phyloP scores from a whole-genome alignment of 83 land plant genomes.

The Diphasiastrum complanatum region DNA sequence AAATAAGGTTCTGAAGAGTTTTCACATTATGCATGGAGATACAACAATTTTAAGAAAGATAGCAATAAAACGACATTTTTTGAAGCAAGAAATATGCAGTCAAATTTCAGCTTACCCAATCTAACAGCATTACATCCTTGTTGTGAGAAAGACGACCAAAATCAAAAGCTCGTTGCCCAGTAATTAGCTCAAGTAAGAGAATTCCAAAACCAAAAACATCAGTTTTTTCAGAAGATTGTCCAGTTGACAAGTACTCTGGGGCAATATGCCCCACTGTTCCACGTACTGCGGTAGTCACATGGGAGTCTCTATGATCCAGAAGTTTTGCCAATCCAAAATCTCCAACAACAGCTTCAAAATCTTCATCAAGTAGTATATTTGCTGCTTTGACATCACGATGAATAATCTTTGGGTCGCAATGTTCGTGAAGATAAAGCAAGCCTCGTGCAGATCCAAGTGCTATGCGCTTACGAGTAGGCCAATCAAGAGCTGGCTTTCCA shows the following conservation, averaged over 20 bases:
- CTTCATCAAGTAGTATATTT: no score
- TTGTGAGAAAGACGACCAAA: slow-evolving; percentile 7
- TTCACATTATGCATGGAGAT: no score
- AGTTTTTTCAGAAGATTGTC: slow-evolving; percentile 14
- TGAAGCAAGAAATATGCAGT: no score
- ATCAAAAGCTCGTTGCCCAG: slow-evolving; percentile 12
- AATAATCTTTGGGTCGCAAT: no score
- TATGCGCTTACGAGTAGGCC: slow-evolving; percentile 7
- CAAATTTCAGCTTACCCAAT: no score
- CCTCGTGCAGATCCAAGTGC: background rate
- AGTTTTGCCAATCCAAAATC: slow-evolving; percentile 14
- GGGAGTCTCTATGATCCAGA: slow-evolving; percentile 13
- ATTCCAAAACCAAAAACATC: slow-evolving; percentile 15
- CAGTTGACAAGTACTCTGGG: slow-evolving; percentile 12
- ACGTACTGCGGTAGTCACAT: slow-evolving; percentile 10
- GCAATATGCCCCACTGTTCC: slow-evolving; percentile 17
- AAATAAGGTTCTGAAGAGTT: no score
- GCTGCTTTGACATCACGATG: slow-evolving; percentile 12
- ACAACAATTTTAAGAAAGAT: no score
- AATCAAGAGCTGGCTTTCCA: slow-evolving; percentile 11
- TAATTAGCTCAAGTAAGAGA: slow-evolving; percentile 11
- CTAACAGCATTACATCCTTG: slow-evolving; percentile 16
- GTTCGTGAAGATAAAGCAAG: background rate
- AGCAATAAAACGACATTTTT: no score
- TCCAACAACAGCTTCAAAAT: no score